phyloP scores from a whole-genome alignment of 805 yeast species.

The Monosporozyma solicola region DNA sequence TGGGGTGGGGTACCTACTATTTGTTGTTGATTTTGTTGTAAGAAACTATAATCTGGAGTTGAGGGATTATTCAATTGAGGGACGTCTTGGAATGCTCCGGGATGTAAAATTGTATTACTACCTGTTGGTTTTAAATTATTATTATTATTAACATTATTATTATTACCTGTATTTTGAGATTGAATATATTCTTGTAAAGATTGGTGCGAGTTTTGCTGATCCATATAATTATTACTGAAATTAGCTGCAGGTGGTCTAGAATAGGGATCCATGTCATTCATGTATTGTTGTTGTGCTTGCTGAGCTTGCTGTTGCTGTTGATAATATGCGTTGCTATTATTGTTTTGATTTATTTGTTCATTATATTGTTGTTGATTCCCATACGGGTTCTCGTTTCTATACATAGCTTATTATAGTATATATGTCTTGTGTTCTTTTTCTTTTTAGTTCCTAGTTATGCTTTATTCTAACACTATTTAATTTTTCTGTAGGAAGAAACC shows the following conservation, averaged over 20 bases:
- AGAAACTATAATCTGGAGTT: slow-evolving; percentile 19
- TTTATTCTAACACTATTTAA: too few species aligned
- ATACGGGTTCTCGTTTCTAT: slow-evolving; percentile 1
- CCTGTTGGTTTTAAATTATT: background rate
- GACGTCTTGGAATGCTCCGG: slow-evolving; percentile 23
- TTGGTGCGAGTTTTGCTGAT: slow-evolving; percentile 32
- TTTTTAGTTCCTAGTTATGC: background rate
- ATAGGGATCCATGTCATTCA: slow-evolving; percentile 6
- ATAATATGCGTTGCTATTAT: background rate
- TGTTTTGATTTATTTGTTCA: slow-evolving; percentile 1
- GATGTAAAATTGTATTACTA: slow-evolving; percentile 7
- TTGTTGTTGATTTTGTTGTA: slow-evolving; percentile 1
- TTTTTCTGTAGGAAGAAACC: too few species aligned
- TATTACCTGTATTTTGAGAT: slow-evolving; percentile 4
- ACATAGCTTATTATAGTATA: background rate
- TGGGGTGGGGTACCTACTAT: background rate
- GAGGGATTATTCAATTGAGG: slow-evolving; percentile 26
- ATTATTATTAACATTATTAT: background rate
- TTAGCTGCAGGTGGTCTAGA: slow-evolving; percentile 30
- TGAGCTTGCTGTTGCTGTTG: background rate
- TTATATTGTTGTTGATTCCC: slow-evolving; percentile 1
- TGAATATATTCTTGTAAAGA: slow-evolving; percentile 28
- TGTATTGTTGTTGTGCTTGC: slow-evolving; percentile 5
- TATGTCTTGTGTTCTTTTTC: background rate
- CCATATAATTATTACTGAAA: slow-evolving; percentile 31